Conservation (phyloP, 805 yeast genomes). For the Cyberlindnera meyerae region DNA sequence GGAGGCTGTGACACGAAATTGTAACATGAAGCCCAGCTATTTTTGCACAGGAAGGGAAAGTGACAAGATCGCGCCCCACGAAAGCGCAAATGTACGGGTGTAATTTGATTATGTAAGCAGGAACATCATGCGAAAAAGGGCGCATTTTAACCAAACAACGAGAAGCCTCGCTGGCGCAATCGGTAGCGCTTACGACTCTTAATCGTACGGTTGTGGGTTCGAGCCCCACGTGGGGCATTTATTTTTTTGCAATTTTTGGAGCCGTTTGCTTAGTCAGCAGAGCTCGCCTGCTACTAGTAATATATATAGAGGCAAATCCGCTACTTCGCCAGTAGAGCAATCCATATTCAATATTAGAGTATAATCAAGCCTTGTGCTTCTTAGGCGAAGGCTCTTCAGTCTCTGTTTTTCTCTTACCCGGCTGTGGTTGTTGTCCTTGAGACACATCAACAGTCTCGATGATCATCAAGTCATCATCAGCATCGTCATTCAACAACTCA, state of each 20-base stretch:
- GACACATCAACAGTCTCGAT: constrained; percentile 12
- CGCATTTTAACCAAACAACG: no score
- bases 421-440: neutral
- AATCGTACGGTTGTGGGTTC: constrained; percentile 33
- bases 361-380: constrained; percentile 6
- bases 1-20: no score
- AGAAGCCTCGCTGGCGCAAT: constrained; percentile 34
- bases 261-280: neutral
- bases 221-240: constrained; percentile 32
- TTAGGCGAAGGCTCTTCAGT: constrained; percentile 8
- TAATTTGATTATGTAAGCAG: no score
- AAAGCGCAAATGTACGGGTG: no score
- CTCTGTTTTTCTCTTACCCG: constrained; percentile 23
- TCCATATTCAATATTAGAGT: no score
- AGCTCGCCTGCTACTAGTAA: no score
- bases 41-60: no score
- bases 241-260: no score
- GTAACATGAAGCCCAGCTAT: no score
- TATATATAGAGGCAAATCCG: no score
- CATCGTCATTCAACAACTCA: constrained; percentile 13
- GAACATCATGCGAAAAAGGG: no score
- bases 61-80: no score
- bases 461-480: constrained; percentile 20
- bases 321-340: neutral
- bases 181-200: constrained; percentile 33